Evolutionary conservation across 192 early-diverging fungal genomes (phyloP).

Genomic region (Coemansia pectinata): DNA sequence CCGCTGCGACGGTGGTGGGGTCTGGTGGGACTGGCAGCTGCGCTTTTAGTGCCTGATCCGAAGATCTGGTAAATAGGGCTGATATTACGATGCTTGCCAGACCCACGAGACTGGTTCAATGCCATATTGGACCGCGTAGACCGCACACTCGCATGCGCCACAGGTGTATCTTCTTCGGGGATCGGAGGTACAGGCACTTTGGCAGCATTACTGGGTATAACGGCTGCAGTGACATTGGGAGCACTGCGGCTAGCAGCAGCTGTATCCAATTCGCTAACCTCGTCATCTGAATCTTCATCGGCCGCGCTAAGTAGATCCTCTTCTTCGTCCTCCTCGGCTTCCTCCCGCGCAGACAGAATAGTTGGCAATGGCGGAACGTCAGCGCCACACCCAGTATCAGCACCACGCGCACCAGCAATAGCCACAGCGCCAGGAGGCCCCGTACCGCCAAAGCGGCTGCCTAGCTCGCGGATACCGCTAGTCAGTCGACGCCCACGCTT

Average conservation of each 20-base stretch:
- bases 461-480: constrained; percentile 17
- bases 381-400: background rate
- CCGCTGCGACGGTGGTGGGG: background rate
- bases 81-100: constrained; percentile 1
- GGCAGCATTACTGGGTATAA: background rate
- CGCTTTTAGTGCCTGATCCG: constrained; percentile 6
- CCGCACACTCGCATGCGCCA: background rate
- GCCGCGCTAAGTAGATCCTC: background rate
- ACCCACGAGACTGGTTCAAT: background rate
- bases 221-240: background rate
- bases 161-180: background rate
- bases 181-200: background rate
- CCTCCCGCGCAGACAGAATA: constrained; percentile 35
- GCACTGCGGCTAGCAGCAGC: constrained; percentile 1
- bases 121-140: constrained; percentile 6
- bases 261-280: background rate
- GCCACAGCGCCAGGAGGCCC: constrained; percentile 4
- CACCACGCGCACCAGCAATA: background rate
- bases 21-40: constrained; percentile 7
- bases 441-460: constrained; percentile 5
- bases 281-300: background rate
- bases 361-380: constrained; percentile 24
- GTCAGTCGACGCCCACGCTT: constrained; percentile 29
- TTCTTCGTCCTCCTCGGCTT: constrained; percentile 1
- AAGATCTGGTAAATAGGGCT: constrained; percentile 5